Conservation (phyloP, 176 grass and related monocot species). For the Melocanna baccifera region DNA sequence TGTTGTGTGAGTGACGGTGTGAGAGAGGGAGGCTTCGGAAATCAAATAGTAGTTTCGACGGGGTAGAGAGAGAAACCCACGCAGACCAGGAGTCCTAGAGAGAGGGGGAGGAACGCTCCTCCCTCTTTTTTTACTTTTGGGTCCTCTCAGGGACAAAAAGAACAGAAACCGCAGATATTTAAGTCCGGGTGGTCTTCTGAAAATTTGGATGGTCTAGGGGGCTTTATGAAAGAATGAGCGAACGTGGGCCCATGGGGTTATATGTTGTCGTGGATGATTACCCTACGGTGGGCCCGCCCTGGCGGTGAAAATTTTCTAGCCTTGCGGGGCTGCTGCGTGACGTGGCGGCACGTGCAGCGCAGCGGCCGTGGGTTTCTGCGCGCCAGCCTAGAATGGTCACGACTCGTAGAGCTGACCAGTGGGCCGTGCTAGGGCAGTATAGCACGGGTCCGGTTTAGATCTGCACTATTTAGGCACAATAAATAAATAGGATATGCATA, state of each 20-base stretch:
- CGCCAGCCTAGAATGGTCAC: too few species aligned
- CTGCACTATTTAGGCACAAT: too few species aligned
- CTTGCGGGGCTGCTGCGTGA: background rate
- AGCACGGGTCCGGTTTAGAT: too few species aligned
- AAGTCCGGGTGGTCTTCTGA: background rate
- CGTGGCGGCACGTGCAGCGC: background rate
- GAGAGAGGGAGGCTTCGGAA: conserved; percentile 21
- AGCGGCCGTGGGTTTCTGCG: background rate
- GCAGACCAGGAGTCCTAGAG: background rate
- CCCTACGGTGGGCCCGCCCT: background rate
- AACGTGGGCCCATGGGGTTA: background rate
- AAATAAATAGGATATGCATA: too few species aligned
- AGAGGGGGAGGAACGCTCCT: background rate
- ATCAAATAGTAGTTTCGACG: conserved; percentile 43
- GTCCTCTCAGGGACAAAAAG: conserved; percentile 24
- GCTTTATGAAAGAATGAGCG: background rate
- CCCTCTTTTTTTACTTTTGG: background rate
- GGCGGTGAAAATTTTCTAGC: background rate
- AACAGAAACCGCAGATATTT: conserved; percentile 4
- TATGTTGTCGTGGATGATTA: conserved; percentile 10
- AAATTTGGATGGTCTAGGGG: background rate
- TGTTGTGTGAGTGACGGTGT: background rate
- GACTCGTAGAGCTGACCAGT: too few species aligned
- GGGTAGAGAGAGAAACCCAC: background rate
- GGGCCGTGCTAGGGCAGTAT: too few species aligned